Conservation (phyloP, 768 basidiomycete species). For the Sporobolomyces roseus region DNA sequence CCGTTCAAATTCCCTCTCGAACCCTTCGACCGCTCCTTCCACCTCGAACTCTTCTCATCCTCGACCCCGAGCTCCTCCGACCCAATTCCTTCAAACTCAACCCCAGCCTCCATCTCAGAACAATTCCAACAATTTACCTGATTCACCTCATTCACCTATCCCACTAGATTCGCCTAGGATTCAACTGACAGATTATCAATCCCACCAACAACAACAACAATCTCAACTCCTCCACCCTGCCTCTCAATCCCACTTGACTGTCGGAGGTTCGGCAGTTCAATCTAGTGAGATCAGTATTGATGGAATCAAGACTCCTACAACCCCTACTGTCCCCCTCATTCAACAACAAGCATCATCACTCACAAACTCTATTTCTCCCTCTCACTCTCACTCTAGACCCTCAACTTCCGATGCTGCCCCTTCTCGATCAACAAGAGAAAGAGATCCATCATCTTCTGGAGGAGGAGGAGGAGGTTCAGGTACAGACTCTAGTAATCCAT, state of each 20-base stretch:
- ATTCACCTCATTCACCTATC: constrained; percentile 23
- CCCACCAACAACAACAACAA: constrained; percentile 17
- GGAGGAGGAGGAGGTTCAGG: too few relatives aligned
- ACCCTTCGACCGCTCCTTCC: constrained; percentile 14
- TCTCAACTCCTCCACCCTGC: too few relatives aligned
- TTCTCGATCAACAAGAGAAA: neutral
- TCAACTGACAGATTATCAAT: constrained; percentile 11
- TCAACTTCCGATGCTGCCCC: neutral
- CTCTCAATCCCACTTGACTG: constrained; percentile 1
- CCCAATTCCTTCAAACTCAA: neutral
- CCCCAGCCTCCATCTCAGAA: neutral
- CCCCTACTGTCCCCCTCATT: constrained; percentile 29
- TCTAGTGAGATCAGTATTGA: constrained; percentile 29
- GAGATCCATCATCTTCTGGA: constrained; percentile 1
- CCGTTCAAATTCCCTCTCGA: constrained; percentile 15
- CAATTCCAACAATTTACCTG: constrained; percentile 21
- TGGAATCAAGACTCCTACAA: constrained; percentile 37
- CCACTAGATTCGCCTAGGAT: constrained; percentile 20
- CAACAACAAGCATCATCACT: neutral
- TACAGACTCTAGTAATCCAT: constrained; percentile 55
- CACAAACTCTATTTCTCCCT: neutral
- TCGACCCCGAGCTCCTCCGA: constrained; percentile 4
- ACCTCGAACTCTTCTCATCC: constrained; percentile 2
- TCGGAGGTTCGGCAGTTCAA: neutral
- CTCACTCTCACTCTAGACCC: neutral